Base-by-base conservation (phyloP, 2,329 filamentous ascomycete genomes). In the Penicillium sp. region DNA sequence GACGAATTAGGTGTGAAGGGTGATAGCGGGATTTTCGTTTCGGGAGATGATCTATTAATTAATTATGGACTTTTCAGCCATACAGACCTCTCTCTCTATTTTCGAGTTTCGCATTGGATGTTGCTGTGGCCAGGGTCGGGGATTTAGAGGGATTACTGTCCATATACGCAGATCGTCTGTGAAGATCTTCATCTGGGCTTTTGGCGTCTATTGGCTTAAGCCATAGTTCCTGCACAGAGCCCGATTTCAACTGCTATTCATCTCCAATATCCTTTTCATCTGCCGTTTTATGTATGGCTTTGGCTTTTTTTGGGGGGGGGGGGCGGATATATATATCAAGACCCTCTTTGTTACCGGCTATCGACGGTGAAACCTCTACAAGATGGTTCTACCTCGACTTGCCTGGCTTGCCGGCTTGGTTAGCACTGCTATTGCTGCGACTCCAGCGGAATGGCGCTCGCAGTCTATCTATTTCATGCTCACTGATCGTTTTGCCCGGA, bases 391-490 rank as follows among this genome's bases (percentile, higher is more conserved):
- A 2, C 50, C 50, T n/a, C 59, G 50, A 38, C 43, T 60, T 55
- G 40, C 55, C 47, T 60, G 50, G 39, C 60, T 70, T n/a, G 51
- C 58, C 13, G 54, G 58, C 42, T 44, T 71, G 5, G 37, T 60
- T 24, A 52, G 62, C n/a, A 60, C 61, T 5, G 64, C 61, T 14
- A 56, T 69, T 39, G 72, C 70, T 18, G 70, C 69, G 3, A 69
- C 69, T 10, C 69, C 71, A 2, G 70, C 61, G 5, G 58, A 74
- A 53, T 79, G 76, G 77, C 70, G 73, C 24, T 66, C 66, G 10
- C 75, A 74, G 52, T 78, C 76, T 1, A 76, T 79, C 48, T 79
- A 79, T 52, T 77, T 78, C 57, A 65, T 79, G 56, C 59, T 79
- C 35, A 79, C 76, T 6, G 77, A 79, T 65, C 72, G 76, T n/a